Base-by-base conservation (phyloP, 2,329 filamentous ascomycete species). In the Colletotrichum sp. region DNA sequence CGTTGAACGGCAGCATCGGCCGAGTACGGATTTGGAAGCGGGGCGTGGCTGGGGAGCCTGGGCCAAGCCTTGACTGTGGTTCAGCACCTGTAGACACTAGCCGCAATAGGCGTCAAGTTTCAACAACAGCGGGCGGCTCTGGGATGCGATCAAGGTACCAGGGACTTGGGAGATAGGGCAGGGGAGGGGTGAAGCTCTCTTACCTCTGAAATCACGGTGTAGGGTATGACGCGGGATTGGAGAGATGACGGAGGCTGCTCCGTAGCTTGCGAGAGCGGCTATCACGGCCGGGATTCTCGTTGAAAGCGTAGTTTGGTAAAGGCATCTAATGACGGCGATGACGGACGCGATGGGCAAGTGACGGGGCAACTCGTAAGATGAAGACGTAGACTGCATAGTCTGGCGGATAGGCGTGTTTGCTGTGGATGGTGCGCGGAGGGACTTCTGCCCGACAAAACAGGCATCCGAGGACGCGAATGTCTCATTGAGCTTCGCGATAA, bases 21-120 rank as follows among this genome's bases (percentile, higher is more conserved):
- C 57, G 59, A 59, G 70, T 64, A 65, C 34, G 32, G 57, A 73
- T 75, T 60, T 68, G 70, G 73, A 68, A 65, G 32, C 59, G 44
- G 59, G 59, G 27, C 64, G 64, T 73, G 73, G 73, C 73, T 75
- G 73, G 59, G 73, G 57, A 65, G 28, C 30, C 22, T 57, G 32
- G 30, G 48, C 72, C 52, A 71, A 60, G 73, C 28, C 44, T 22
- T 68, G 64, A 52, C 39, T 65, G 73, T 73, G 70, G 73, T 64
- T 68, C 64, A 64, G 64, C 70, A 65, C 25, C 30, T 48, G 16
- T 44, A 19, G 59, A 25, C 59, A 48, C 69, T 68, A 68, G 71
- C 63, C 71, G 36, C 64, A 68, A 64, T 19, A 34, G 59, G 70
- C 44, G 12, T 59, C 57, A 64, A 73, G 32, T 68, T 73, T 75